phyloP scores from a whole-genome alignment of 2,329 filamentous ascomycete species.

The Myriosclerotinia duriaeana region DNA sequence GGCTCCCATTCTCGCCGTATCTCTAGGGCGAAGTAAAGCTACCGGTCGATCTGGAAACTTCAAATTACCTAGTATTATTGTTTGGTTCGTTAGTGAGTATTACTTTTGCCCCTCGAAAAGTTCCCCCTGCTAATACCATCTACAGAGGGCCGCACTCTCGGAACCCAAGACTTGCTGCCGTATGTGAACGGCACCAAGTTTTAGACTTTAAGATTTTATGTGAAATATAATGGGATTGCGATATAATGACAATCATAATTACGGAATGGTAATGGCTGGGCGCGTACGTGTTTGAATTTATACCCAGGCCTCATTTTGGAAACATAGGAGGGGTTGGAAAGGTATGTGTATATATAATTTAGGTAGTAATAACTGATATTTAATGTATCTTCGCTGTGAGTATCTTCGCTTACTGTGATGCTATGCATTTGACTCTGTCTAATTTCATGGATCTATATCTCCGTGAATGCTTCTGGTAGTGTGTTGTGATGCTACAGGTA shows the following conservation, averaged over 20 bases:
- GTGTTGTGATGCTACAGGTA: background rate
- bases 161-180: conserved; percentile 5
- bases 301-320: background rate
- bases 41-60: conserved; percentile 33
- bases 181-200: conserved; percentile 18
- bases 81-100: conserved; percentile 36
- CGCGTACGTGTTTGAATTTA: background rate
- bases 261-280: background rate
- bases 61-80: conserved; percentile 34
- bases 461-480: background rate
- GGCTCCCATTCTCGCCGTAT: conserved; percentile 31
- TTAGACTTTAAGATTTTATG: background rate
- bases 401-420: background rate
- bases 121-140: background rate
- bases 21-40: conserved; percentile 34
- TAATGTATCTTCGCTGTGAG: background rate
- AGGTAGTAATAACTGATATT: background rate
- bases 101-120: background rate
- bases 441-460: background rate
- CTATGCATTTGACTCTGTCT: background rate
- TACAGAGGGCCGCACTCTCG: conserved; percentile 16
- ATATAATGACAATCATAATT: background rate
- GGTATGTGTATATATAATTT: background rate
- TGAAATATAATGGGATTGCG: conserved; percentile 2
- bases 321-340: background rate